phyloP scores from a whole-genome alignment of 805 yeast species.

The Yarrowia alimentaria region DNA sequence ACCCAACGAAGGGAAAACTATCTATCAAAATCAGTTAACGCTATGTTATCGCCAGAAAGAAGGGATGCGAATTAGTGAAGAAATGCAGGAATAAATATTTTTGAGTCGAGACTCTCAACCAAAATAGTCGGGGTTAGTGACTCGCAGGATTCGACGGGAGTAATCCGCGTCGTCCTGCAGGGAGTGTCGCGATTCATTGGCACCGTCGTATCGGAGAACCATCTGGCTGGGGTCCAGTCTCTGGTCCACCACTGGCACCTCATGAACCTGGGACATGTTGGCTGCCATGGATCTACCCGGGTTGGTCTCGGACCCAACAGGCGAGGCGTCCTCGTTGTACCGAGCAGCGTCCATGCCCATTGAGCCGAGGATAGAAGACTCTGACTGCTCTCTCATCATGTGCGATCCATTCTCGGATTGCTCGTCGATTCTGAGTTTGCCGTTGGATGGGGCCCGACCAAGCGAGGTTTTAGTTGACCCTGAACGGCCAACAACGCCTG shows the following conservation, averaged over 20 bases:
- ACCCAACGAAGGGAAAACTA: no score
- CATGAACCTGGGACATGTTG: conserved; percentile 19
- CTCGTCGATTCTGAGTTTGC: conserved; percentile 24
- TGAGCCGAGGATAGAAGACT: conserved; percentile 7
- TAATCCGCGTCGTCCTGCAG: conserved; percentile 59
- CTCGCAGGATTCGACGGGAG: conserved; percentile 54
- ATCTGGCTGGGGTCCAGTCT: conserved; percentile 58
- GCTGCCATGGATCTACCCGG: conserved; percentile 12
- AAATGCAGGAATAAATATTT: conserved; percentile 16
- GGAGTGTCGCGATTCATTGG: conserved; percentile 47
- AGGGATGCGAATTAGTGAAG: conserved; percentile 13
- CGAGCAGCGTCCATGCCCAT: no score
- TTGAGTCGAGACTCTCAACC: conserved; percentile 24
- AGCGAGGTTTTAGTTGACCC: conserved; percentile 4
- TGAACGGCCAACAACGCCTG: background rate
- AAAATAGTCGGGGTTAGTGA: conserved; percentile 48
- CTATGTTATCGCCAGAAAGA: background rate
- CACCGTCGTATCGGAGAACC: conserved; percentile 47
- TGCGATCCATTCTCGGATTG: background rate
- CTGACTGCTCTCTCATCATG: conserved; percentile 21
- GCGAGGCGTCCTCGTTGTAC: background rate
- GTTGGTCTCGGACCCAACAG: no score
- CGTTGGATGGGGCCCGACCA: background rate
- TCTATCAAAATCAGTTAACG: no score
- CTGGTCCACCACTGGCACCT: conserved; percentile 47